Conservation (phyloP, 257 asterid species). For the Salvia hispanica region DNA sequence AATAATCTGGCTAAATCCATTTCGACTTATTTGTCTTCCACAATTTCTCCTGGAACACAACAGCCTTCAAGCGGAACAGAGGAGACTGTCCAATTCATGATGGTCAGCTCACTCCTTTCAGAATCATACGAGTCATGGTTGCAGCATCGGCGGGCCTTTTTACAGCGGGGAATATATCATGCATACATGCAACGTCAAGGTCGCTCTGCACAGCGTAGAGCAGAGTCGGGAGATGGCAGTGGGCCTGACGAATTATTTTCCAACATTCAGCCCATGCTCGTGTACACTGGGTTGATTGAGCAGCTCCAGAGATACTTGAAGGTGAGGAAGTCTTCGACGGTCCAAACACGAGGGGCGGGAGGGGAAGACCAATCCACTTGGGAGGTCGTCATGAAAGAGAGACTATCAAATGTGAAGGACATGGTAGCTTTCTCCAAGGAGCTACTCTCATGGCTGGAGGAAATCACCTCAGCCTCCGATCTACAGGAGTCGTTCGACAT, state of each 20-base stretch:
- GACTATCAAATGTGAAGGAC: conserved; percentile 65
- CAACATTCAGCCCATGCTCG: conserved; percentile 86
- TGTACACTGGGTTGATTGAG: conserved; percentile 89
- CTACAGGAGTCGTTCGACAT: conserved; percentile 87
- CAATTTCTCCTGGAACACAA: conserved; percentile 51
- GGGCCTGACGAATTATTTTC: conserved; percentile 60
- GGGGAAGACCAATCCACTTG: conserved; percentile 61
- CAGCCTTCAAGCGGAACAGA: conserved; percentile 72
- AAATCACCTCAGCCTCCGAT: conserved; percentile 66
- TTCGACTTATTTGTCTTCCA: conserved; percentile 59
- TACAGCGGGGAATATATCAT: conserved; percentile 89
- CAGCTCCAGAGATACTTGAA: conserved; percentile 88
- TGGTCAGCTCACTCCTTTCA: conserved; percentile 89
- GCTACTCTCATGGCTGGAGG: conserved; percentile 83
- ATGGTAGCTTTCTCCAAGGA: conserved; percentile 89
- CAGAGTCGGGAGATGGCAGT: conserved; percentile 38
- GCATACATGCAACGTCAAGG: conserved; percentile 91
- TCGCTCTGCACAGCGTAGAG: conserved; percentile 48
- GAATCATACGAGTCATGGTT: conserved; percentile 94
- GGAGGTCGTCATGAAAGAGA: conserved; percentile 89
- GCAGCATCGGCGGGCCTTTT: conserved; percentile 75
- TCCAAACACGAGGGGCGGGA: conserved; percentile 37
- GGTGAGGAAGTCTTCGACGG: conserved; percentile 44
- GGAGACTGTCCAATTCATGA: conserved; percentile 97
- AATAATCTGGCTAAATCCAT: conserved; percentile 68